Conservation (phyloP, 2,329 filamentous ascomycete genomes). For the Paracorniculantispora psalliotae region DNA sequence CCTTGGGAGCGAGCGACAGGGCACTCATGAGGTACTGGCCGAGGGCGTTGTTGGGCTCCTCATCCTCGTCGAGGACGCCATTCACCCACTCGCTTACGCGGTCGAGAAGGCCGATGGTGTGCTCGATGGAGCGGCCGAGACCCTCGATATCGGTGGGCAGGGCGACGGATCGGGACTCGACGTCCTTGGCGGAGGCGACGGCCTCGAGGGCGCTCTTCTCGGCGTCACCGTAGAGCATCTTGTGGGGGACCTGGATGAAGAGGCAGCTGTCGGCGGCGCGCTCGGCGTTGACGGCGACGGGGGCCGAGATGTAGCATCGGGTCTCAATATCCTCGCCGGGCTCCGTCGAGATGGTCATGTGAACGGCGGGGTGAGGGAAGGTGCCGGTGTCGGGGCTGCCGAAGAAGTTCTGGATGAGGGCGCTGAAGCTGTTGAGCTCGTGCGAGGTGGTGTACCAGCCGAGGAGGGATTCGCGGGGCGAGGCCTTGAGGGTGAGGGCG, state of each 20-base stretch:
- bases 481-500: constrained; percentile 85
- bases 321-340: constrained; percentile 85
- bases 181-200: constrained; percentile 75
- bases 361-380: constrained; percentile 93
- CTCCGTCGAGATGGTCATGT: constrained; percentile 89
- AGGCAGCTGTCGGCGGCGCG: constrained; percentile 92
- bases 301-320: constrained; percentile 89
- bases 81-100: constrained; percentile 88
- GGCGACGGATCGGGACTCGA: constrained; percentile 66
- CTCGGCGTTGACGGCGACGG: constrained; percentile 91
- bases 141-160: constrained; percentile 86
- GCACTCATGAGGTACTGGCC: constrained; percentile 95
- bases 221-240: constrained; percentile 80
- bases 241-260: constrained; percentile 95
- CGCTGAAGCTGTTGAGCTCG: constrained; percentile 97
- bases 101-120: constrained; percentile 84
- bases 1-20: constrained; percentile 89
- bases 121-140: constrained; percentile 78
- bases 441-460: constrained; percentile 98
- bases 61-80: constrained; percentile 89
- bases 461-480: constrained; percentile 87
- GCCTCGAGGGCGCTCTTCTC: constrained; percentile 67
- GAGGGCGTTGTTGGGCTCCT: constrained; percentile 80
- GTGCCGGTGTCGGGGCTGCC: constrained; percentile 94
- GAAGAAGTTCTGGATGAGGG: constrained; percentile 98